Base-by-base conservation (phyloP, 176 grass and related monocot genomes). In the Phoenix dactylifera region DNA sequence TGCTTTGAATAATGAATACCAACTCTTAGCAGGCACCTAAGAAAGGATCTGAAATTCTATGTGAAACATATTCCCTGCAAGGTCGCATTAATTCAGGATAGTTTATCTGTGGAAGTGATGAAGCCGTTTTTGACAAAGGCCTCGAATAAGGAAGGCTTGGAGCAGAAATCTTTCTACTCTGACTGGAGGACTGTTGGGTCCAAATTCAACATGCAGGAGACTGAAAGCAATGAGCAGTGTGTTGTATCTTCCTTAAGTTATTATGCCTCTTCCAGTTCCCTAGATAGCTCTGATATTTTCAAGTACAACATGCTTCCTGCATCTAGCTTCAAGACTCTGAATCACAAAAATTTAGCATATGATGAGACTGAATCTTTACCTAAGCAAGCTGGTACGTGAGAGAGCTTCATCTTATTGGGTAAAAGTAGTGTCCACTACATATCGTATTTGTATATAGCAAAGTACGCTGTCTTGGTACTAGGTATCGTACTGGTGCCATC, bases 61-160 rank as follows among this genome's bases (percentile, higher is more conserved):
- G 58, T 78, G 70, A 89, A 89, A 25, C 77, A 89, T 55, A 56
- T 89, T 62, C 63, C 74, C 57, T 89, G 86, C 81, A 89, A 85
- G 52, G 63, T 89, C 56, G 86, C 86, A 28, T 60, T 23, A 55
- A 64, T 89, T 71, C 57, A 81, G 54, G 81, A 89, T 57, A 52
- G 62, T 56, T 70, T 85, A 64, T 24, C 26, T 24, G 74, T 89
- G 57, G 26, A 55, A 54, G 2, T 60, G n/a, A 18, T 67, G 54
- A 89, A 75, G 67, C 2, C 12, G 23, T 75, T 85, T 50, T 39
- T 67, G 25, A 72, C 77, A 1, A 68, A 75, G 65, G 22, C 59
- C 4, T 72, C 74, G 16, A 85, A 14, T 60, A 89, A 81, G 81
- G 66, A 22, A 44, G 58, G 50, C 30, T 59, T 22, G 5, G 81